These are phyloP conservation scores for Aspergillus ostianus DNA, from an alignment of 495 filamentous ascomycete species.

Conservation along the genomic window DNA sequence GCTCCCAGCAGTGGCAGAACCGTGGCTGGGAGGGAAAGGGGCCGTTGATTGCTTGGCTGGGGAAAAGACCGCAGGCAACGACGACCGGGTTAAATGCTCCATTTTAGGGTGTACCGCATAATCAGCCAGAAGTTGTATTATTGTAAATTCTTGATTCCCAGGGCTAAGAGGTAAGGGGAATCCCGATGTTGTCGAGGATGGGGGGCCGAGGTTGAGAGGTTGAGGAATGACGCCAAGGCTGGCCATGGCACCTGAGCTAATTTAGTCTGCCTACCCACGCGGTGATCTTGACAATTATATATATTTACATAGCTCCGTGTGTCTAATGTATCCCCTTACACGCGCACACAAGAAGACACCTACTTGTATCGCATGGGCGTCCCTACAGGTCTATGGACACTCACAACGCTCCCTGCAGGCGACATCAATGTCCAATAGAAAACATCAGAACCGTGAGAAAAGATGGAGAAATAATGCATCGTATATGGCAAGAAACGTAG, in stretches of 20 bases:
- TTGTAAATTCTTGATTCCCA: too few species aligned
- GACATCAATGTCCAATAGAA: background rate
- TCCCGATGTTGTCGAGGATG: too few species aligned
- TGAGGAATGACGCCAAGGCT: background rate
- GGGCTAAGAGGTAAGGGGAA: too few species aligned
- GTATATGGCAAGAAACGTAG: background rate
- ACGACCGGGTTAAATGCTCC: conserved; percentile 20
- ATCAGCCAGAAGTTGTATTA: background rate
- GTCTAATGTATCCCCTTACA: too few species aligned
- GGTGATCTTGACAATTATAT: too few species aligned
- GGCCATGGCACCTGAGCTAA: too few species aligned
- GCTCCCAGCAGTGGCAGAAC: conserved; percentile 20
- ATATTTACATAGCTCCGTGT: too few species aligned
- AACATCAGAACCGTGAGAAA: background rate
- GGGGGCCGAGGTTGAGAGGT: background rate
- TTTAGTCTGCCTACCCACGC: too few species aligned
- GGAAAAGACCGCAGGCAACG: conserved; percentile 13
- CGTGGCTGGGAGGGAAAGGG: conserved; percentile 30
- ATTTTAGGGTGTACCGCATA: conserved; percentile 10
- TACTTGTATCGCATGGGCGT: background rate
- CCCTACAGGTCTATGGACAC: background rate
- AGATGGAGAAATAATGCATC: background rate
- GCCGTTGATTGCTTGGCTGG: conserved; percentile 19
- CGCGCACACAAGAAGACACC: too few species aligned
- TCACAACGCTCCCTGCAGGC: too few species aligned